Conservation (phyloP, 768 basidiomycete genomes). For the Boletales sp. region DNA sequence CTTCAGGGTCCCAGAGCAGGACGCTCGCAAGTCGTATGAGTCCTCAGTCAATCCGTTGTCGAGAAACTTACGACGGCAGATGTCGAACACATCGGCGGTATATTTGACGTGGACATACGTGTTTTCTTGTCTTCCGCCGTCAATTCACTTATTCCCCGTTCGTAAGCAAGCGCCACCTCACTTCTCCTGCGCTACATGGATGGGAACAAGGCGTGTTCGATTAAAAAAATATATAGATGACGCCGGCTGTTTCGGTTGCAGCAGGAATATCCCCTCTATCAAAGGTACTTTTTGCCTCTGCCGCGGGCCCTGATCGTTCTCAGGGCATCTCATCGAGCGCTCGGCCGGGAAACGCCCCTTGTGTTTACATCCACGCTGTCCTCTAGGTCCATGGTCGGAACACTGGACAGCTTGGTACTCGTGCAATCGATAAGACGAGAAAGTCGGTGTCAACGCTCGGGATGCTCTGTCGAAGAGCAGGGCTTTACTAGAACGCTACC, state of each 20-base stretch:
- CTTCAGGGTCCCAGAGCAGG: slow-evolving; percentile 54
- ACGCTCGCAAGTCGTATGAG: slow-evolving; percentile 71
- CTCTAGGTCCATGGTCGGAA: slow-evolving; percentile 87
- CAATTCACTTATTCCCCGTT: neutral
- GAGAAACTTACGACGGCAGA: slow-evolving; percentile 75
- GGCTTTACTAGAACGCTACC: slow-evolving; percentile 89
- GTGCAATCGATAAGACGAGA: slow-evolving; percentile 96
- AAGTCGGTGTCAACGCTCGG: slow-evolving; percentile 78
- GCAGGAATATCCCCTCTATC: slow-evolving; percentile 61
- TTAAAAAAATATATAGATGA: slow-evolving; percentile 98
- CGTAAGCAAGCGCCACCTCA: slow-evolving; percentile 63
- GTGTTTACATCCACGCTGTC: neutral
- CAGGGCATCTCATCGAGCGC: slow-evolving; percentile 26
- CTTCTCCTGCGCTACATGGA: slow-evolving; percentile 77
- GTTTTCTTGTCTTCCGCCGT: slow-evolving; percentile 1
- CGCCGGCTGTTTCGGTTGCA: slow-evolving; percentile 60
- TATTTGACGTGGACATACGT: slow-evolving; percentile 88
- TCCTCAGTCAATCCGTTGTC: slow-evolving; percentile 67
- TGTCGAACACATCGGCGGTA: slow-evolving; percentile 80
- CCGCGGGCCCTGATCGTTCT: slow-evolving; percentile 30
- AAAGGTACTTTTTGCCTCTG: slow-evolving; percentile 19
- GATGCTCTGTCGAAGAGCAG: slow-evolving; percentile 90
- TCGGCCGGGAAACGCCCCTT: slow-evolving; percentile 21
- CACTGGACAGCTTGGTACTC: slow-evolving; percentile 98
- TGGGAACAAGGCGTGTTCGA: slow-evolving; percentile 96